A percentile compares a stretch with the other conserved stretches of the same genome.
phyloP scores from a whole-genome alignment of 2,329 filamentous ascomycete species.

The Xylaria sp. region DNA sequence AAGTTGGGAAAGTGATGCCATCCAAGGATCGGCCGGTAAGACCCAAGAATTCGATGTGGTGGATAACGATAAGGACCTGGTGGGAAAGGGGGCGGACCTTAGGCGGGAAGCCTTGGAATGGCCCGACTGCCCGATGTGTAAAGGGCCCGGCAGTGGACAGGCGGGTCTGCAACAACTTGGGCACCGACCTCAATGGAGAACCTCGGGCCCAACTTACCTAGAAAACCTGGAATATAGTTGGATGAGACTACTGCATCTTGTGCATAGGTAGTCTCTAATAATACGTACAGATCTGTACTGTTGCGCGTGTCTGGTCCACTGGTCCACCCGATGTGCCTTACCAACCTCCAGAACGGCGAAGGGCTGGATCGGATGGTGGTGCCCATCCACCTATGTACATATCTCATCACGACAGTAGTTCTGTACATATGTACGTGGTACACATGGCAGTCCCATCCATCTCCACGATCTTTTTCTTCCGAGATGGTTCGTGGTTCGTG shows the following conservation, averaged over 20 bases:
- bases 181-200: constrained; percentile 14
- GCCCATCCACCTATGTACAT: too few species aligned
- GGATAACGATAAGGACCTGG: constrained; percentile 23
- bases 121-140: too few species aligned
- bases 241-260: constrained; percentile 10
- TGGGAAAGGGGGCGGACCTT: too few species aligned
- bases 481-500: too few species aligned
- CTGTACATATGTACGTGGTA: not conserved
- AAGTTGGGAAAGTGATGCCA: constrained; percentile 13
- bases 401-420: not conserved
- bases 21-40: not conserved
- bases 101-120: too few species aligned
- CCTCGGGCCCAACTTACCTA: not conserved
- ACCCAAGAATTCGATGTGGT: constrained; percentile 1
- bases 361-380: not conserved
- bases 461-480: not conserved
- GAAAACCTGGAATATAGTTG: not conserved
- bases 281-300: not conserved
- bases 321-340: not conserved
- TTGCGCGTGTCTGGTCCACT: too few species aligned
- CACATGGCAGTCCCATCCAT: too few species aligned
- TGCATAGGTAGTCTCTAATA: constrained; percentile 10
- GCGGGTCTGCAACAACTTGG: constrained; percentile 9
- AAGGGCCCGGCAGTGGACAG: constrained; percentile 14
- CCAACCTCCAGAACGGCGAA: not conserved